phyloP scores from a whole-genome alignment of 768 basidiomycete genomes.

The Strobilomyces dryophilus region DNA sequence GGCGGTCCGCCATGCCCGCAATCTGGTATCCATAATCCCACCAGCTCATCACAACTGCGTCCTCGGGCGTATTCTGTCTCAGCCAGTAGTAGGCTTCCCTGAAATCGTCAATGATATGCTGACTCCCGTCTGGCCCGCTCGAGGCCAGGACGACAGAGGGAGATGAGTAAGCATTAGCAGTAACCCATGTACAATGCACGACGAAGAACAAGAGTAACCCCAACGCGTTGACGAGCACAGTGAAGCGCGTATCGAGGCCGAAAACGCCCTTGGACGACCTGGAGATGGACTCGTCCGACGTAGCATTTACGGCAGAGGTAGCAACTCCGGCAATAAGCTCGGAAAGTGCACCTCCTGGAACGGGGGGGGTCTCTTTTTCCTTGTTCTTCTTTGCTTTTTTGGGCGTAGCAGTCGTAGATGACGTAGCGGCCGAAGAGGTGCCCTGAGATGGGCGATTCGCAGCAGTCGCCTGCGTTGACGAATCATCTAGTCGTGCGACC shows the following conservation, averaged over 20 bases:
- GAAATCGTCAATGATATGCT: constrained; percentile 98
- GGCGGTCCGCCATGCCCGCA: constrained; percentile 96
- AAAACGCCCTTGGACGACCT: constrained; percentile 58
- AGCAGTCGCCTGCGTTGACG: background rate
- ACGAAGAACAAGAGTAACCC: constrained; percentile 88
- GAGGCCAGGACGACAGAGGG: constrained; percentile 95
- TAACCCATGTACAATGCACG: constrained; percentile 95
- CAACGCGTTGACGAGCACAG: constrained; percentile 70
- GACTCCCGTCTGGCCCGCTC: constrained; percentile 71
- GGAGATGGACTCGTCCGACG: constrained; percentile 6
- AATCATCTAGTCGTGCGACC: constrained; percentile 2
- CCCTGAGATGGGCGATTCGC: constrained; percentile 17
- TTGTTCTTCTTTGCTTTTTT: constrained; percentile 56
- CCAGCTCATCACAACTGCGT: constrained; percentile 97
- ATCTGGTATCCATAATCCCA: constrained; percentile 99
- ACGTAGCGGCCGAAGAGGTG: constrained; percentile 24
- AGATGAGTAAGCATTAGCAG: constrained; percentile 91
- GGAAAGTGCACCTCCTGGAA: constrained; percentile 33
- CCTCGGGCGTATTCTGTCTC: constrained; percentile 88
- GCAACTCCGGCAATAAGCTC: constrained; percentile 41
- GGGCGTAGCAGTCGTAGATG: constrained; percentile 26
- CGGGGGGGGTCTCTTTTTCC: constrained; percentile 44
- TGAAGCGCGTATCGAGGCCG: constrained; percentile 77
- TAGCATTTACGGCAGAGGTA: constrained; percentile 30
- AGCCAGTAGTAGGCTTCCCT: constrained; percentile 99